phyloP scores from a whole-genome alignment of 2,329 filamentous ascomycete species.

The Diplodia corticola region DNA sequence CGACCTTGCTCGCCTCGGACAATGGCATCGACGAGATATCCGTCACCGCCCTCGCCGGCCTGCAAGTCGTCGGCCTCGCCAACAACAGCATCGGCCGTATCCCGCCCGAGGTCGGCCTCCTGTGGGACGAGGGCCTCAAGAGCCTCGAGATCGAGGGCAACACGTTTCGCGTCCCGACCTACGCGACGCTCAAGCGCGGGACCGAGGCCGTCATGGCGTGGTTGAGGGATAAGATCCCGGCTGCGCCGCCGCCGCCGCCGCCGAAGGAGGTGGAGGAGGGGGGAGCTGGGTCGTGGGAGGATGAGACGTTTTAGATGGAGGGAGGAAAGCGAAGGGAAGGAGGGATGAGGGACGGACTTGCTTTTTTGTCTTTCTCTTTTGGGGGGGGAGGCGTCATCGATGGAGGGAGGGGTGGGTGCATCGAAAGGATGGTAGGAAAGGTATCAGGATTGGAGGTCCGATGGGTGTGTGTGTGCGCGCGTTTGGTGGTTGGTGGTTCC shows the following conservation, averaged over 20 bases:
- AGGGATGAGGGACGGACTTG: too few species aligned
- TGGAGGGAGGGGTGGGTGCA: neutral
- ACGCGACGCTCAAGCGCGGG: constrained; percentile 79
- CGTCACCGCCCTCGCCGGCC: constrained; percentile 70
- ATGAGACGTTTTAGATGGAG: constrained; percentile 5
- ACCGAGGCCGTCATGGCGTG: constrained; percentile 82
- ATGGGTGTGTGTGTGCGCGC: neutral
- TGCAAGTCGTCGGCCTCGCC: constrained; percentile 74
- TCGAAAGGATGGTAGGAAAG: neutral
- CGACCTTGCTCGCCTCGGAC: constrained; percentile 71
- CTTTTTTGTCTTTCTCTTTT: neutral
- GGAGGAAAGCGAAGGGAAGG: too few species aligned
- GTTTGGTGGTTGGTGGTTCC: neutral
- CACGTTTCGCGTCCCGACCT: constrained; percentile 81
- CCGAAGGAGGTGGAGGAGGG: constrained; percentile 25
- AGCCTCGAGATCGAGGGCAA: constrained; percentile 80
- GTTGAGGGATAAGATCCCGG: constrained; percentile 71
- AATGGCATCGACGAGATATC: constrained; percentile 76
- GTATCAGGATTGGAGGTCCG: neutral
- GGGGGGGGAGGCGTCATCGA: neutral
- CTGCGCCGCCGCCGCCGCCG: constrained; percentile 23
- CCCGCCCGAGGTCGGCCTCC: constrained; percentile 76
- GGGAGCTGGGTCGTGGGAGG: neutral
- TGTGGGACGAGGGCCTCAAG: constrained; percentile 63
- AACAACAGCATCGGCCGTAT: constrained; percentile 85